These are phyloP conservation scores for Drosera capensis DNA, from an alignment of 148 eudicot species.

Conservation along the genomic window DNA sequence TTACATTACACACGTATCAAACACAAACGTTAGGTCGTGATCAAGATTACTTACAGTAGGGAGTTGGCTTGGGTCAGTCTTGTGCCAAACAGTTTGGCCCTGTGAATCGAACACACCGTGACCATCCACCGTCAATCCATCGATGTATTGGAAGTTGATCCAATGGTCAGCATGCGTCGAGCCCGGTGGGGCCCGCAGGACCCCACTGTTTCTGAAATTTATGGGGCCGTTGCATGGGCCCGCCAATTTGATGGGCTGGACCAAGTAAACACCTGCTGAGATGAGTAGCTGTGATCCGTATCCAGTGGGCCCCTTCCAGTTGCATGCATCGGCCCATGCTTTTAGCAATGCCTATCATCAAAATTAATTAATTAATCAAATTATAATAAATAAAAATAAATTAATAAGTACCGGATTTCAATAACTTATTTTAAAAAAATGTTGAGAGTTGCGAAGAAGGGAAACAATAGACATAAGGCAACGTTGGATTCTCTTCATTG, in stretches of 20 bases:
- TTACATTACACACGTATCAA: background rate
- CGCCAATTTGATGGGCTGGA: constrained; percentile 12
- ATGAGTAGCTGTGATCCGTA: constrained; percentile 14
- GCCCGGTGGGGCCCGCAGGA: constrained; percentile 21
- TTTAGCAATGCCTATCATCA: constrained; percentile 30
- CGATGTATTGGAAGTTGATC: constrained; percentile 26
- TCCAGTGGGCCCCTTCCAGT: constrained; percentile 17
- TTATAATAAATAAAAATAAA: too few species aligned
- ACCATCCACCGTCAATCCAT: constrained; percentile 24
- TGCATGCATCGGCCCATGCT: constrained; percentile 53
- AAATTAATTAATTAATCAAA: too few species aligned
- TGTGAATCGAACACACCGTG: constrained; percentile 36
- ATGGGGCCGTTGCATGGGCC: constrained; percentile 40
- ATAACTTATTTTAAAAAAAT: too few species aligned
- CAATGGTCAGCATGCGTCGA: constrained; percentile 14
- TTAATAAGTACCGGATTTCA: too few species aligned
- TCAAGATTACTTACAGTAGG: constrained; percentile 22
- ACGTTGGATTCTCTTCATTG: too few species aligned
- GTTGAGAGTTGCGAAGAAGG: too few species aligned
- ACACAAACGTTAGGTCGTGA: background rate
- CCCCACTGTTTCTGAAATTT: constrained; percentile 20
- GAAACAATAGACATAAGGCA: too few species aligned
- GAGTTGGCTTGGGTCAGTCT: constrained; percentile 15
- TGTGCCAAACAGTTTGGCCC: constrained; percentile 22
- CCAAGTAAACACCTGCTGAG: constrained; percentile 23